Percentiles rank a stretch among this genome's conserved stretches.
Evolutionary conservation across 352 stramenopile species (phyloP).

Genomic region (Pythium plurisporium): DNA sequence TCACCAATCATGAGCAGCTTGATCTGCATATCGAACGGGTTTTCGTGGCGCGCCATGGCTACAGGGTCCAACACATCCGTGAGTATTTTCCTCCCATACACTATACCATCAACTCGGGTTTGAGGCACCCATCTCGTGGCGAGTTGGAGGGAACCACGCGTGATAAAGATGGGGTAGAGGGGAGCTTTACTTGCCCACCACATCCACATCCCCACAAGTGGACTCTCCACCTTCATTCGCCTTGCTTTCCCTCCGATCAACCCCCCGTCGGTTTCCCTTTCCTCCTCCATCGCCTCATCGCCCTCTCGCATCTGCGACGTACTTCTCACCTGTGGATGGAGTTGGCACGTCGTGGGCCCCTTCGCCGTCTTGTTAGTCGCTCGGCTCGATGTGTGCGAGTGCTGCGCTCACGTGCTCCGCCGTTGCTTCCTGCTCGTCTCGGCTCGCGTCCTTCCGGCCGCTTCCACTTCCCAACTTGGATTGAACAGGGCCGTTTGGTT

Average conservation of each 20-base stretch:
- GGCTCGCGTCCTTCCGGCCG: conserved; percentile 1
- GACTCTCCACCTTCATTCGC: no score
- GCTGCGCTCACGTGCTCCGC: not conserved
- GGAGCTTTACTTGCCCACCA: no score
- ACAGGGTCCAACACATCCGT: conserved; percentile 9
- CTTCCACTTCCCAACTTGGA: conserved; percentile 5
- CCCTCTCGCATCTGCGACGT: no score
- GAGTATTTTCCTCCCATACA: not conserved
- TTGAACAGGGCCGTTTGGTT: not conserved
- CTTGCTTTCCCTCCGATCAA: not conserved
- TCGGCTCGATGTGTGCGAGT: not conserved
- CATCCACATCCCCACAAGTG: no score
- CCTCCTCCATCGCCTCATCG: not conserved
- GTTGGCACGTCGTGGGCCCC: not conserved
- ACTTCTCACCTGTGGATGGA: not conserved
- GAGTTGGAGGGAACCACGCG: no score
- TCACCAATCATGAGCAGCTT: conserved; percentile 98
- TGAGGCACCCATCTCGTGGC: not conserved
- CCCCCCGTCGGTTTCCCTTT: conserved; percentile 4
- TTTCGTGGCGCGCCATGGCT: conserved; percentile 86
- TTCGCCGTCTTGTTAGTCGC: not conserved
- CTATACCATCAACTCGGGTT: not conserved
- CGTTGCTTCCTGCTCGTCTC: not conserved
- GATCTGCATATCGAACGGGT: conserved; percentile 97
- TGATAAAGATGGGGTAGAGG: no score